Evolutionary conservation across 2,329 filamentous ascomycete species (phyloP).

Genomic region (Gaeumannomyces sp.): DNA sequence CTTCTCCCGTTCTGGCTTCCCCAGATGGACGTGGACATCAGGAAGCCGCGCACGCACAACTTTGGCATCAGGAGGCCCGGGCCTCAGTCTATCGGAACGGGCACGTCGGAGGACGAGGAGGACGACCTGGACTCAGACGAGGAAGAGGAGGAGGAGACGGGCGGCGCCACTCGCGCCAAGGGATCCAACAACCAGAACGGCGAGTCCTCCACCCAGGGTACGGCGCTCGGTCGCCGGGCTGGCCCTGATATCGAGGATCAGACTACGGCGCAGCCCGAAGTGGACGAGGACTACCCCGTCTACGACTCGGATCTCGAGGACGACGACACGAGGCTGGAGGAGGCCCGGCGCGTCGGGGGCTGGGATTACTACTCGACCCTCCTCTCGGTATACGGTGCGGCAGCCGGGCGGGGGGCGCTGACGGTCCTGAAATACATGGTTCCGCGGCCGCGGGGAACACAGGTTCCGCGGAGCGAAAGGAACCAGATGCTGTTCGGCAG

Average conservation of each 20-base stretch:
- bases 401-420: slow-evolving; percentile 34
- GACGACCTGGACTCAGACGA: slow-evolving; percentile 59
- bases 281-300: slow-evolving; percentile 69
- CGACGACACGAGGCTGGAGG: slow-evolving; percentile 66
- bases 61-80: slow-evolving; percentile 85
- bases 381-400: slow-evolving; percentile 34
- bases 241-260: slow-evolving; percentile 72
- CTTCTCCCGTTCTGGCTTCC: slow-evolving; percentile 96
- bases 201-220: slow-evolving; percentile 32
- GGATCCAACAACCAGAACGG: slow-evolving; percentile 19
- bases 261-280: slow-evolving; percentile 53
- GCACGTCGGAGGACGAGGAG: slow-evolving; percentile 70
- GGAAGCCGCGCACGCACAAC: slow-evolving; percentile 79
- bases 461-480: slow-evolving; percentile 52
- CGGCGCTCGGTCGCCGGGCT: slow-evolving; percentile 27
- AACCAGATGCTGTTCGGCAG: slow-evolving; percentile 47
- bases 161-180: slow-evolving; percentile 9
- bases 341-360: slow-evolving; percentile 70
- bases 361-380: slow-evolving; percentile 66
- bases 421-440: slow-evolving; percentile 42
- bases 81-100: slow-evolving; percentile 69
- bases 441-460: slow-evolving; percentile 48
- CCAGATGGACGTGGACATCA: slow-evolving; percentile 96
- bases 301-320: slow-evolving; percentile 90
- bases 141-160: slow-evolving; percentile 44